These are phyloP conservation scores for Durusdinium trenchii DNA, from an alignment of 73 alveolate species.

Conservation along the genomic window DNA sequence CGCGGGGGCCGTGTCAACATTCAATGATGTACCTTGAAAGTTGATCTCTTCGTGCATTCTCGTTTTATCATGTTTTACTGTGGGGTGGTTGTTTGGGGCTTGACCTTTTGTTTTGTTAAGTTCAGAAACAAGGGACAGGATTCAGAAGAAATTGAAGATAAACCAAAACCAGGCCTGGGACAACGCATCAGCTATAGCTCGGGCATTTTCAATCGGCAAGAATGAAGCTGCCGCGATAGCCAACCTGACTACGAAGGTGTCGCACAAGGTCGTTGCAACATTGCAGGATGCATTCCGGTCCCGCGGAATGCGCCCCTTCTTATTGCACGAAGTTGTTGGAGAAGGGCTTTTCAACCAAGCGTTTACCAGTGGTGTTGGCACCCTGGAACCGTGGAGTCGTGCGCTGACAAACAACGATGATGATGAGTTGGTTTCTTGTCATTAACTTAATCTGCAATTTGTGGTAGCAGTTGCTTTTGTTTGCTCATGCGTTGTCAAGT, in stretches of 20 bases:
- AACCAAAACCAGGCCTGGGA: neutral
- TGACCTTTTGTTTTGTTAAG: too few relatives aligned
- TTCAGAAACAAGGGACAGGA: too few relatives aligned
- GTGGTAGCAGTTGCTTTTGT: neutral
- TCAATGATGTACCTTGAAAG: neutral
- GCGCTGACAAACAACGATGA: neutral
- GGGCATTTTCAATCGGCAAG: neutral
- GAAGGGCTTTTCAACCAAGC: neutral
- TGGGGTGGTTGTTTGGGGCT: neutral
- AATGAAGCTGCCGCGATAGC: neutral
- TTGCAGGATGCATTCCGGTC: neutral
- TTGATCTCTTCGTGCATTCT: neutral
- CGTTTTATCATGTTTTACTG: neutral
- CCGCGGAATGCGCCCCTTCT: conserved; percentile 29
- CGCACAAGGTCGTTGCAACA: neutral
- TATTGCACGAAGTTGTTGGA: neutral
- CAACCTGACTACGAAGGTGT: neutral
- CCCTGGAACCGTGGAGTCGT: neutral
- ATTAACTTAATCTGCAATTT: neutral
- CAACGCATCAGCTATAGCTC: neutral
- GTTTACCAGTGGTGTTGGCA: neutral
- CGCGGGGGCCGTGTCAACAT: neutral
- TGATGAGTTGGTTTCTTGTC: neutral
- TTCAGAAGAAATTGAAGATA: too few relatives aligned
- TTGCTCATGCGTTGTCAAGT: neutral